These are phyloP conservation scores for Leccinum subtestaceum DNA, from an alignment of 768 basidiomycete genomes.

Conservation along the genomic window DNA sequence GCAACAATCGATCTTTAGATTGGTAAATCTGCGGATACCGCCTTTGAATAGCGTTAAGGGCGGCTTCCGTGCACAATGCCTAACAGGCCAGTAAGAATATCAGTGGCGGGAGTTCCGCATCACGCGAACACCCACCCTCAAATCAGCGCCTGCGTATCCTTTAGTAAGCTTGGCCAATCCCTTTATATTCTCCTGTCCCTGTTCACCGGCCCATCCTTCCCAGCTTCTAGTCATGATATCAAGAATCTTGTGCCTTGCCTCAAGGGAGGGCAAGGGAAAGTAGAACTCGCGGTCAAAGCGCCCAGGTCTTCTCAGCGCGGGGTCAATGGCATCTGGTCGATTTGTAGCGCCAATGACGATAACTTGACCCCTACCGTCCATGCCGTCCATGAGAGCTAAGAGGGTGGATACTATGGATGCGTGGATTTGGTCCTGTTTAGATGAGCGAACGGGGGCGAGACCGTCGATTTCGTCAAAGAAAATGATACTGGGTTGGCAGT, in stretches of 20 bases:
- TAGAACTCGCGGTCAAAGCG: constrained; percentile 98
- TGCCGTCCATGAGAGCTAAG: constrained; percentile 97
- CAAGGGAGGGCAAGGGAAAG: constrained; percentile 83
- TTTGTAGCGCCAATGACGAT: constrained; percentile 98
- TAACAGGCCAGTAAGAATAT: constrained; percentile 20
- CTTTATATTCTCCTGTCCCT: constrained; percentile 46
- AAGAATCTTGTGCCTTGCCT: constrained; percentile 86
- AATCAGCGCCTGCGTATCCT: constrained; percentile 96
- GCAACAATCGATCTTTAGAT: constrained; percentile 76
- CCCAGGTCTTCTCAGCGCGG: constrained; percentile 89
- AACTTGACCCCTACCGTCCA: constrained; percentile 97
- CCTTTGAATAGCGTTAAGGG: constrained; percentile 92
- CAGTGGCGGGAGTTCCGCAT: background rate
- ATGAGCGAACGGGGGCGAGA: constrained; percentile 95
- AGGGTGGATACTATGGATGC: constrained; percentile 96
- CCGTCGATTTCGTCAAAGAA: constrained; percentile 99
- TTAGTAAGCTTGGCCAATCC: constrained; percentile 89
- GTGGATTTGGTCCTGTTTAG: constrained; percentile 98
- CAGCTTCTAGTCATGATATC: constrained; percentile 87
- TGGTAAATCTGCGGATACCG: constrained; percentile 98
- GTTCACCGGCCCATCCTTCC: constrained; percentile 72
- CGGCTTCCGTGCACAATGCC: constrained; percentile 97
- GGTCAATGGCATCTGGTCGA: constrained; percentile 95
- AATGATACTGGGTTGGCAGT: constrained; percentile 93
- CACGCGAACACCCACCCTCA: constrained; percentile 59